Evolutionary conservation across 257 asterid genomes (phyloP).

Genomic region (Verbascum thapsus): DNA sequence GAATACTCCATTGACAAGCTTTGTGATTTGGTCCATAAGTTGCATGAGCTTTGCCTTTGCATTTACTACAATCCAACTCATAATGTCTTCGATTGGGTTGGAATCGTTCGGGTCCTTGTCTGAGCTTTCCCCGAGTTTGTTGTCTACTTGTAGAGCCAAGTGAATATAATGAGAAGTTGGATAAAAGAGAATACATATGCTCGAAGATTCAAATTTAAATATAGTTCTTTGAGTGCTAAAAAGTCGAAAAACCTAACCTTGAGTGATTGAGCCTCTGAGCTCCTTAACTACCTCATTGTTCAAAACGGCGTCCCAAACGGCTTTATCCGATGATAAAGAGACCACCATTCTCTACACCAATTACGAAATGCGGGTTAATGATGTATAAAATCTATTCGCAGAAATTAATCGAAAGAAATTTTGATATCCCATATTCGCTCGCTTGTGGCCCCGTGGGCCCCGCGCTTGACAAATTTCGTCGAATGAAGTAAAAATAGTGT

Average conservation of each 20-base stretch:
- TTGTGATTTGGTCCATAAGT: constrained; percentile 43
- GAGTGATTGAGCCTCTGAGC: constrained; percentile 51
- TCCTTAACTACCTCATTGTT: constrained; percentile 70
- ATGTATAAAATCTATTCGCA: too few relatives aligned
- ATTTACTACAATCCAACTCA: constrained; percentile 45
- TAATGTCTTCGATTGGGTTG: constrained; percentile 32
- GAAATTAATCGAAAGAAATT: too few relatives aligned
- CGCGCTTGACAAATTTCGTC: too few relatives aligned
- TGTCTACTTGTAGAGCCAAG: constrained; percentile 38
- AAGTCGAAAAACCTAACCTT: too few relatives aligned
- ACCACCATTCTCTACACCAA: constrained; percentile 57
- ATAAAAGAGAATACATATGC: too few relatives aligned
- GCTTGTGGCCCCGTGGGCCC: too few relatives aligned
- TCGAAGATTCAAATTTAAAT: not conserved
- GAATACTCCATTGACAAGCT: constrained; percentile 44
- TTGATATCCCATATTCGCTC: too few relatives aligned
- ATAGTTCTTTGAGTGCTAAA: too few relatives aligned
- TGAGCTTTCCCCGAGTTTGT: not conserved
- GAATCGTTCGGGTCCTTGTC: constrained; percentile 32
- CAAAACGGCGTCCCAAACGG: constrained; percentile 80
- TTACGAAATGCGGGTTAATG: too few relatives aligned
- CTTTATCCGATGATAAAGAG: constrained; percentile 70
- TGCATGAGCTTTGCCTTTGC: constrained; percentile 50
- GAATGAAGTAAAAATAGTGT: too few relatives aligned
- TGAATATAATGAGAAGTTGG: not conserved